phyloP scores from a whole-genome alignment of 2,329 filamentous ascomycete species.

The Neonectria magnoliae region DNA sequence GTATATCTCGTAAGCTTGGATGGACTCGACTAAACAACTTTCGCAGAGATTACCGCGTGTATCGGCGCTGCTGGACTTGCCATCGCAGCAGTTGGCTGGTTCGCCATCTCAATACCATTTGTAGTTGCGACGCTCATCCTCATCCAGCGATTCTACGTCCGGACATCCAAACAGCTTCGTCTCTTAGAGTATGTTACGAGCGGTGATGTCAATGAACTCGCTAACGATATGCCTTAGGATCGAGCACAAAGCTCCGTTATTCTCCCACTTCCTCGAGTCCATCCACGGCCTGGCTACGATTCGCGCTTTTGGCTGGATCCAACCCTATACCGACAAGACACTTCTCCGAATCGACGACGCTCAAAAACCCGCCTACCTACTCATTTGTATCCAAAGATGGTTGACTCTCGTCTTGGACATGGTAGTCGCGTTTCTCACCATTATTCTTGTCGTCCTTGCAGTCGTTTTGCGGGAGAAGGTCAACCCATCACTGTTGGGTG shows the following conservation, averaged over 20 bases:
- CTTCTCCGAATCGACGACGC: conserved; percentile 54
- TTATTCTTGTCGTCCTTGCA: conserved; percentile 51
- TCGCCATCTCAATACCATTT: conserved; percentile 57
- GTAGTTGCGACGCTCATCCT: conserved; percentile 53
- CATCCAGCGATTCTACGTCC: conserved; percentile 63
- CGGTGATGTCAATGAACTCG: accelerated
- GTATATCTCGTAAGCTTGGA: accelerated
- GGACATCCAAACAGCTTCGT: conserved; percentile 64
- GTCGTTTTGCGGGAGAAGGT: conserved; percentile 45
- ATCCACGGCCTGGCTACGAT: conserved; percentile 48
- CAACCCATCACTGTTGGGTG: conserved; percentile 47
- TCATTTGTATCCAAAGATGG: conserved; percentile 64
- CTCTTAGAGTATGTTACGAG: conserved; percentile 54
- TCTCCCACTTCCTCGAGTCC: conserved; percentile 47
- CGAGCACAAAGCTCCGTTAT: conserved; percentile 47
- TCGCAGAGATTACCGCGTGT: conserved; percentile 45
- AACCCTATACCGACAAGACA: conserved; percentile 50
- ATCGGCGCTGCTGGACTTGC: conserved; percentile 57
- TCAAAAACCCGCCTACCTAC: conserved; percentile 63
- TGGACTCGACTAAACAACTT: conserved; percentile 4
- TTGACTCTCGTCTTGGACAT: conserved; percentile 62
- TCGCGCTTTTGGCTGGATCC: conserved; percentile 53
- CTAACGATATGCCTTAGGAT: conserved; percentile 35
- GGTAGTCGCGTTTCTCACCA: conserved; percentile 59
- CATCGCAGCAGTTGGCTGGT: conserved; percentile 55